phyloP scores from a whole-genome alignment of 108 stramenopile genomes.

The Chaetoceros tenuissimus region DNA sequence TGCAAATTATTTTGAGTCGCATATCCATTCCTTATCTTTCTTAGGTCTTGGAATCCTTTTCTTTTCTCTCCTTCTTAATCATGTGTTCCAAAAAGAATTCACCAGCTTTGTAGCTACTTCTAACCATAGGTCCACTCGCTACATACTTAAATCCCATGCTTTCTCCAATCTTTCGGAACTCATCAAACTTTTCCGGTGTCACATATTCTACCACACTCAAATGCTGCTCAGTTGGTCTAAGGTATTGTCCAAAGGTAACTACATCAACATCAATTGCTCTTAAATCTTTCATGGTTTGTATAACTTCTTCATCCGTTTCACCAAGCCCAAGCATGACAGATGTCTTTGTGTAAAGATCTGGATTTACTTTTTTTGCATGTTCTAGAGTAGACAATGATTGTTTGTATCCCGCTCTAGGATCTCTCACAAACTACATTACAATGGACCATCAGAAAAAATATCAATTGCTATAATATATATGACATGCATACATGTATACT shows the following conservation, averaged over 20 bases:
- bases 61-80: conserved; percentile 71
- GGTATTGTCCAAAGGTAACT: conserved; percentile 97
- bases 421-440: conserved; percentile 71
- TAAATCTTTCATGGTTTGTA: conserved; percentile 93
- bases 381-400: conserved; percentile 85
- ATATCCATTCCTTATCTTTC: too few relatives aligned
- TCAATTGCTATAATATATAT: background rate
- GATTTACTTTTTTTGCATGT: conserved; percentile 78
- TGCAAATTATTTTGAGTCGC: too few relatives aligned
- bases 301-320: conserved; percentile 94
- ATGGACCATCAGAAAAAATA: conserved; percentile 5
- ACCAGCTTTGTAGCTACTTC: conserved; percentile 94
- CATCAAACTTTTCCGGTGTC: conserved; percentile 89
- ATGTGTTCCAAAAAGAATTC: conserved; percentile 93
- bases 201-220: conserved; percentile 94
- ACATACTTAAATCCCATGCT: conserved; percentile 97
- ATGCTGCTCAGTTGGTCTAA: conserved; percentile 94
- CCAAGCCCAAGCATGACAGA: conserved; percentile 98
- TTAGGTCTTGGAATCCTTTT: too few relatives aligned
- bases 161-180: conserved; percentile 67
- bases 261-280: conserved; percentile 89
- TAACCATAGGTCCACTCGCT: conserved; percentile 95
- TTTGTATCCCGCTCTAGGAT: conserved; percentile 87
- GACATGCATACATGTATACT: too few relatives aligned
- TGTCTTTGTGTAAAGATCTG: conserved; percentile 89